Base-by-base conservation (phyloP, 805 yeast genomes). In the Starmerella bombicola region DNA sequence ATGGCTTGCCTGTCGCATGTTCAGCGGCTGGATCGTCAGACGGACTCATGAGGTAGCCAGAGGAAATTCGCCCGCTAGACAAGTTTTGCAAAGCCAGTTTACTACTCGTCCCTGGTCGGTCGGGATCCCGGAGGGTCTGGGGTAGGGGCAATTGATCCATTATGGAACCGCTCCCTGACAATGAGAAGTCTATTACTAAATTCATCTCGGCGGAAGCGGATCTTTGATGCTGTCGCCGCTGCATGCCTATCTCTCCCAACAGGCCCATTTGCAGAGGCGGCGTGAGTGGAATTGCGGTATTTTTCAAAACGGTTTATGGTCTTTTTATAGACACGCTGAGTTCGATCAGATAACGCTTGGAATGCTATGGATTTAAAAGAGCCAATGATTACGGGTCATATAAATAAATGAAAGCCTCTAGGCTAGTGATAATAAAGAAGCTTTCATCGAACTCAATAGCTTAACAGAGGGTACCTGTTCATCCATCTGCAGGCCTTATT, bases 131-230 rank as follows among this genome's bases (percentile, higher is more conserved):
- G 13, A 4, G 26, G 25, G 25, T n/a, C 35, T 32, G 35, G 25
- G 35, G 35, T 17, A 32, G 25, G 35, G 35, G 35, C 35, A 32
- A 18, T 21, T 32, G 23, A 10, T 32, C 35, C 17, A 32, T 15
- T 9, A 30, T 30, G 33, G 8, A 9, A 30, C 33, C 17, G 17
- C 18, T 21, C 9, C 24, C 30, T 6, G 36, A 16, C 35, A 22
- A 33, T 12, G 33, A 33, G 21, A 41, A 18, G 33, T 38, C 42
- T 30, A 45, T 41, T 17, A 45, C 42, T 28, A 45, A 41, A 34
- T 30, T 15, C 21, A 38, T 33, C 21, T 37, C 42, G 18, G 24
- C 30, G 25, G 40, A 33, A n/a, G 24, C 36, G 12, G 43, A 16
- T 10, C 43, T 32, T 9, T 15, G 24, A 34, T 39, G 42, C 34